Evolutionary conservation across 495 filamentous ascomycete species (phyloP), one percentile per base, ranked within the genome.

Genomic region (Xylaria castorea): DNA sequence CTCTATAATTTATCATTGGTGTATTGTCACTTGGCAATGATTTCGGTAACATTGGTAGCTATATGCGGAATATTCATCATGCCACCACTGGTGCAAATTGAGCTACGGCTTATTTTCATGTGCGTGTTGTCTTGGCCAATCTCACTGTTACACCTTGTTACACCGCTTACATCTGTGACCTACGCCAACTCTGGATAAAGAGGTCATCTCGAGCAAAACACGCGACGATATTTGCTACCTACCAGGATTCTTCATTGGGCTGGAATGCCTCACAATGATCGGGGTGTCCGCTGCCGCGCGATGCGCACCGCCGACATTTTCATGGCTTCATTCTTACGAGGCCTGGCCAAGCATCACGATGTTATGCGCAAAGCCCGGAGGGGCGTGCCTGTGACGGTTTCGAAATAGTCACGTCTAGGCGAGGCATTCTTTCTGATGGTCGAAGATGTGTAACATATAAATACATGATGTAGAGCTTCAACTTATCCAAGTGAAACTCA

Each of bases 51-150:
- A 27, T 12, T 53, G 2, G 18, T 53, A 53, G 50, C 50, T 53
- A 6, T 3, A 12, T 25, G 22, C 22, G 6, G 3, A 27, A 27
- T 11, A 0, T 27, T 53, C n/a, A 27, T 12, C 50, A 27, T 6
- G 18, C 22, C 22, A n/a, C 8, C 22, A 25, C 7, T 53, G 50
- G 25, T 53, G 22, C 50, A 0, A 27, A 53, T 53, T n/a, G 50
- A 53, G 50, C 50, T 53, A 27, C 50, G 50, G 50, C 50, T 53
- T 53, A 53, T 53, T 53, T 4, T 53, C 50, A 25, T 53, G 9
- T 53, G 50, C 50, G 11, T 53, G 22, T 27, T 53, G 9, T 27
- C 50, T 53, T 53, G 20, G 50, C 50, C 22, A 53, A 50, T 50
- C 46, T 50, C 46, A 50, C 46, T 22, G 20, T 50, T 50, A 50